Percentiles rank a stretch among this genome's conserved stretches.
Evolutionary conservation across 257 asterid genomes (phyloP).

Genomic region (Solanum phureja): DNA sequence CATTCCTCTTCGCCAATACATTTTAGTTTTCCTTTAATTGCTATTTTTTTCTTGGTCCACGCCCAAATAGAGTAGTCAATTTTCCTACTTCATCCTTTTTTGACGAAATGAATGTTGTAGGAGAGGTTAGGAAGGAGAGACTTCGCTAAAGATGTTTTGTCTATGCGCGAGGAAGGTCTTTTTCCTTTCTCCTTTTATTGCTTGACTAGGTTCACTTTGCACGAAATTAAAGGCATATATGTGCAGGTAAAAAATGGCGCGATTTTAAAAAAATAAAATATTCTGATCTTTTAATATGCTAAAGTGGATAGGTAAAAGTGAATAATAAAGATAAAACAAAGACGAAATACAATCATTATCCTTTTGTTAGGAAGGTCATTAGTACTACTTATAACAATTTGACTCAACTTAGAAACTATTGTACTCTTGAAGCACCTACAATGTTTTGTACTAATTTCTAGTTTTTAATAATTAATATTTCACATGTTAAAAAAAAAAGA

Average conservation of each 20-base stretch:
- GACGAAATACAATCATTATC: neutral
- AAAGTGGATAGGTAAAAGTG: neutral
- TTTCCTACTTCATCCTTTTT: no score
- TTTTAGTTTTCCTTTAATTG: no score
- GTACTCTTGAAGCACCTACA: neutral
- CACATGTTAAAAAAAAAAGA: neutral
- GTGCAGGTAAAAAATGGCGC: no score
- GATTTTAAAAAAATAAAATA: neutral
- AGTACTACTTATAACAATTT: neutral
- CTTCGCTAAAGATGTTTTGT: no score
- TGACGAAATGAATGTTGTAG: neutral
- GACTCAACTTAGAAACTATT: neutral
- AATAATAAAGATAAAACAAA: neutral
- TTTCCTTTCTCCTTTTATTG: neutral
- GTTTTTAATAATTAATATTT: neutral
- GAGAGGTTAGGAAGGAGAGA: neutral
- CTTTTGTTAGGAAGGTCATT: neutral
- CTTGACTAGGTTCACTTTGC: neutral
- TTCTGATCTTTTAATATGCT: neutral
- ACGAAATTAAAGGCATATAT: neutral
- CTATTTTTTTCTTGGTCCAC: no score
- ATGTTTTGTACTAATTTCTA: neutral
- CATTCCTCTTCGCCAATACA: no score
- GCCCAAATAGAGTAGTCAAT: no score
- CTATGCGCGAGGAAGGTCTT: neutral